Base-by-base conservation (phyloP, 2,329 filamentous ascomycete genomes). In the Coniochaeta sp. region DNA sequence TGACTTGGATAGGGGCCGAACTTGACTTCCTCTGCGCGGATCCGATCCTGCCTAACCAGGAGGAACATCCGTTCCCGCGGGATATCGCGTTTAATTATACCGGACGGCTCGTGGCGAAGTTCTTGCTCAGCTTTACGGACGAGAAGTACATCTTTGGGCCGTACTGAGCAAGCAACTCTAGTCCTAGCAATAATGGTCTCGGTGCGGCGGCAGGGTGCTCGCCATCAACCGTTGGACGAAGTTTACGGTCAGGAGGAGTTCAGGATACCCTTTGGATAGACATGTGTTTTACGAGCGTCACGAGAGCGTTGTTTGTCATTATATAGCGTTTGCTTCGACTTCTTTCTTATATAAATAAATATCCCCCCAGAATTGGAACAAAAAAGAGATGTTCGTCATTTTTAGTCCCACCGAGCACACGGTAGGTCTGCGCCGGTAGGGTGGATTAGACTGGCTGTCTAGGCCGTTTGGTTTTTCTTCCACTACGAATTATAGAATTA, bases 381-480 rank as follows among this genome's bases (percentile, higher is more conserved):
- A 18, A 22, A 9, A 8, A 16, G n/a, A 49, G 28, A 75, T 82
- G 77, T 83, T 63, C 77, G 78, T 78, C 79, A 77, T 73, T 75
- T 75, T 75, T 83, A 83, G 80, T 83, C 80, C 80, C 73, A 74
- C 72, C 74, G 69, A 68, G 38, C 77, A 77, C 76, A 82, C 73
- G 68, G 50, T 59, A 53, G 58, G 54, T 77, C 74, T 71, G 76
- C 78, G 73, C 70, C 72, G 76, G 70, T 79, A 80, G 80, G 80
- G 80, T 83, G 80, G 80, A 83, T 75, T 71, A 76, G 79, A 81
- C 78, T 65, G 80, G 80, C 78, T 83, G 80, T 83, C 80, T 82
- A 82, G 79, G 78, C 80, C 79, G 67, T 75, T 67, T 68, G 70
- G 63, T 82, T 76, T 61, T 74, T 82, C 77, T 83, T 76, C 79